These are phyloP conservation scores for Coelastrella sp. DNA, from an alignment of 139 green algal genomes.

Conservation along the genomic window DNA sequence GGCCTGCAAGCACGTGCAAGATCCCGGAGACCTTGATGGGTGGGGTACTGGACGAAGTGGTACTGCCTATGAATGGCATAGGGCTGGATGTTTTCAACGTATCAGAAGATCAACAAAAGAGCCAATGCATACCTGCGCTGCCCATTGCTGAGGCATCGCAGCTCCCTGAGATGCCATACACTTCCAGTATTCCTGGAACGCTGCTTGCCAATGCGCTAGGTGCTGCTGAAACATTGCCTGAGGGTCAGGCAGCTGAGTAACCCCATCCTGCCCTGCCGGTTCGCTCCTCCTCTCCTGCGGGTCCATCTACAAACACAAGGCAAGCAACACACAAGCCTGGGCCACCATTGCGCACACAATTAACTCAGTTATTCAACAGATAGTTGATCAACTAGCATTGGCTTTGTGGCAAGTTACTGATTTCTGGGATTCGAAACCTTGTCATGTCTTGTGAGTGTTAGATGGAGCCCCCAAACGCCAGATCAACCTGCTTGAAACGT, in stretches of 20 bases:
- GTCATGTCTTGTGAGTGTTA: too few relatives aligned
- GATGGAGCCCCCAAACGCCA: too few relatives aligned
- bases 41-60: too few relatives aligned
- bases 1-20: conserved; percentile 3
- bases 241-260: neutral
- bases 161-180: conserved; percentile 11
- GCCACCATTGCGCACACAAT: neutral
- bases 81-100: too few relatives aligned
- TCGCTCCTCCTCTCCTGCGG: neutral
- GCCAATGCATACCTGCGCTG: neutral
- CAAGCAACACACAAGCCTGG: neutral
- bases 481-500: too few relatives aligned
- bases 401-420: neutral
- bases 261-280: neutral
- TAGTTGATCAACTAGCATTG: neutral
- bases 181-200: conserved; percentile 16
- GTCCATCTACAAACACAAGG: neutral
- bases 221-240: conserved; percentile 14
- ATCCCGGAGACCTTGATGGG: too few relatives aligned
- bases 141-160: conserved; percentile 8
- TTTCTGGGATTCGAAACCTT: neutral
- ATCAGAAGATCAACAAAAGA: too few relatives aligned
- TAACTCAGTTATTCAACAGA: neutral
- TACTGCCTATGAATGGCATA: too few relatives aligned
- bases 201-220: neutral